Base-by-base conservation (phyloP, 192 early-diverging fungal species). In the Mortierella alpina region DNA sequence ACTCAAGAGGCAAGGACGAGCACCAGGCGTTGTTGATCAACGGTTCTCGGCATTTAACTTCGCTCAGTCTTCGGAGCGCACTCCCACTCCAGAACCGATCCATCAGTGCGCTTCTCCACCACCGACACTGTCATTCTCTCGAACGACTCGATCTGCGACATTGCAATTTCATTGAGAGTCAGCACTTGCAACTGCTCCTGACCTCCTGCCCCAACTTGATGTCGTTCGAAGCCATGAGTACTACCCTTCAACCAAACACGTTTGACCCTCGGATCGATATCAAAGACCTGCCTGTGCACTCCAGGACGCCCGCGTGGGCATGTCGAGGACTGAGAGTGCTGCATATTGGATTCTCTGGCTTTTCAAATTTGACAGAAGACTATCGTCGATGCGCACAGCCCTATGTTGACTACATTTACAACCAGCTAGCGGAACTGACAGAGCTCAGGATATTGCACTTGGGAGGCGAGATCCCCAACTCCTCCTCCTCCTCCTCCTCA, bases 141-240 rank as follows among this genome's bases (percentile, higher is more conserved):
- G 68, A 78, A 22, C 56, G n/a, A 18, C 51, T 71, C 4, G 55
- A 68, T 41, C 22, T 78, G n/a, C 53, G 63, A 22, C 47, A 44
- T 0, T 52, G 68, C 46, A 15, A 4, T 1, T 20, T 39, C 2
- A 54, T 78, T 40, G 49, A 56, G 22, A 78, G 68, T 46, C 59
- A 67, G 39, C 48, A 71, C 18, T 4, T 78, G 0, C 63, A 66
- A 48, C 58, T 78, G 1, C 20, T 71, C 22, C 56, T 78, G 23
- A 62, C 55, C 9, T 71, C 75, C 7, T 78, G 75, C 45, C 75
- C 75, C 5, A 60, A 66, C 20, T 45, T 78, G 5, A 66, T 8
- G 6, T 42, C 50, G 1, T 71, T 78, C 39, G 18, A 62, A 47
- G 41, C 40, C 1, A 59, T 71, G 7, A 49, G 42, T 18, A n/a